Evolutionary conservation across 805 yeast genomes (phyloP), one percentile per base, ranked within the genome.

Genomic region (Candida gorgasii): DNA sequence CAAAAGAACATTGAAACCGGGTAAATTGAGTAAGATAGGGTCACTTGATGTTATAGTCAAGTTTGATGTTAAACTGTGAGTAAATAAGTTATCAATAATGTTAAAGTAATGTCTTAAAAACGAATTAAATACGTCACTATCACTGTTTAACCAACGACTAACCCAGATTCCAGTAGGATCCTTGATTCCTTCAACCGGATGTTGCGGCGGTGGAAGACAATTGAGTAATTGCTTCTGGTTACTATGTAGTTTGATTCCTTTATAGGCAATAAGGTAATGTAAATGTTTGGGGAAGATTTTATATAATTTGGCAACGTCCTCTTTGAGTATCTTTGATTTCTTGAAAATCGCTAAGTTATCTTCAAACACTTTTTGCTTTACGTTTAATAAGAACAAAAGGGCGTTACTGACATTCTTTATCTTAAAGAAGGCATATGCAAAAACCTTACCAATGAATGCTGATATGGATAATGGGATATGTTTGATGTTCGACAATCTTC

Each of bases 391-490:
- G 48, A 82, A 82, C 34, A 80, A 55, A 28, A 82, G 57, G 1
- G 84, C 82, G 39, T 70, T 70, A 13, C 84, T 77, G 4, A 83
- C 74, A 19, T 75, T 69, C 0, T 82, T 80, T 3, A 82, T 61
- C 46, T 71, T 63, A 56, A 76, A 75, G 48, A 73, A 85, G 3
- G 80, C 65, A 53, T 80, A 78, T 1, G 89, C 89, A 57, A 85
- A 75, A 3, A 81, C 74, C 53, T 85, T 84, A 5, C 92, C 92
- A 9, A 80, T 66, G 50, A 84, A 83, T 3, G 89, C 88, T 16
- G 79, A 69, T 15, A 76, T 60, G 5, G 84, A 69, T n/a, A 80
- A 59, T 0, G 86, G 71, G 8, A 81, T 64, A 17, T 68, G 68
- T 48, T 81, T 81, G 43, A 72, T 52, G 36, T 70, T 63, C 24